Evolutionary conservation across 2,329 filamentous ascomycete genomes (phyloP).

Genomic region (Dryadomyces quercus-mongolicae): DNA sequence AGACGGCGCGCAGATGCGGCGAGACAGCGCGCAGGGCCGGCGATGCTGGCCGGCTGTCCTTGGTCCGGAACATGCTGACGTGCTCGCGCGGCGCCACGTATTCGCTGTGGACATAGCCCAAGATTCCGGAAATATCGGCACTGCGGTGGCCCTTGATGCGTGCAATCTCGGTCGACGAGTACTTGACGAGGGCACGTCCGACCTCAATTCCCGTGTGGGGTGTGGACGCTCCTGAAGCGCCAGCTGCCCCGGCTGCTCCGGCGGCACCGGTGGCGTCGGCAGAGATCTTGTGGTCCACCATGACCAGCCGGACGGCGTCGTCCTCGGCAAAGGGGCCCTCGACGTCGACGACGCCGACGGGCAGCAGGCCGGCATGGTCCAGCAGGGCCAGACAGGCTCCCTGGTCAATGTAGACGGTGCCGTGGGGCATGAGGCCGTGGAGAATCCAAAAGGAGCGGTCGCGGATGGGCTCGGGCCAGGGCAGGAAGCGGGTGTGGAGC

Average conservation of each 20-base stretch:
- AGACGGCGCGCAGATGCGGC: too few relatives aligned
- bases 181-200: conserved; percentile 83
- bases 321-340: conserved; percentile 83
- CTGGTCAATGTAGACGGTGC: conserved; percentile 84
- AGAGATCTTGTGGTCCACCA: conserved; percentile 77
- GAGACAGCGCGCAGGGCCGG: conserved; percentile 16
- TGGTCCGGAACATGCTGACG: conserved; percentile 56
- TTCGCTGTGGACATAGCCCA: conserved; percentile 91
- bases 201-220: conserved; percentile 50
- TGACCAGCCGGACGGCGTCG: conserved; percentile 78
- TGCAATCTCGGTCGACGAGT: conserved; percentile 71
- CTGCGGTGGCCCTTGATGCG: conserved; percentile 78
- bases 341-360: conserved; percentile 82
- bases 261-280: conserved; percentile 63
- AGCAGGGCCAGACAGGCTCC: conserved; percentile 72
- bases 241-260: too few relatives aligned
- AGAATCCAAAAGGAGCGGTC: conserved; percentile 97
- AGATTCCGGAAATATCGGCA: conserved; percentile 61
- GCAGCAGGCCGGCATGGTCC: conserved; percentile 76
- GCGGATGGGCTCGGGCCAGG: conserved; percentile 70
- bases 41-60: conserved; percentile 40
- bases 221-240: not conserved
- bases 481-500: conserved; percentile 86
- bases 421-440: conserved; percentile 81
- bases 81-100: conserved; percentile 86